phyloP scores from a whole-genome alignment of 768 basidiomycete genomes.

The Fomitopsis pulvina region DNA sequence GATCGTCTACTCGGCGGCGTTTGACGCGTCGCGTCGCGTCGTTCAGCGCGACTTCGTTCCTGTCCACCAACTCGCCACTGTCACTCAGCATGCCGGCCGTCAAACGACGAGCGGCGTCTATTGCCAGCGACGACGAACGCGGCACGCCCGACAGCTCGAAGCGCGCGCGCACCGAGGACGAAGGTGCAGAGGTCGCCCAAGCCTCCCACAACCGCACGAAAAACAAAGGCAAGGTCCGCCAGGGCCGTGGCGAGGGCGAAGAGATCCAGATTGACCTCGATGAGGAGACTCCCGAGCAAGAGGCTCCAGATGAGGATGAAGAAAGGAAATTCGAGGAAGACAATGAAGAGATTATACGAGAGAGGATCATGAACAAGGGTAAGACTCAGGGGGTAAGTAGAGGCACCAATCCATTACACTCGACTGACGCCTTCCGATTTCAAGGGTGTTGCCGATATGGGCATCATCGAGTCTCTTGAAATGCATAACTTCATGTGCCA shows the following conservation, averaged over 20 bases:
- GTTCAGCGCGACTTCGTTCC: neutral
- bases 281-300: conserved; percentile 22
- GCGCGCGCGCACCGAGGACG: conserved; percentile 37
- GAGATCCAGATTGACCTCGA: conserved; percentile 29
- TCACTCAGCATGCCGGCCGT: conserved; percentile 32
- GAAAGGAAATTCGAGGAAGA: conserved; percentile 62
- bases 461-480: conserved; percentile 81
- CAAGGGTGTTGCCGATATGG: conserved; percentile 77
- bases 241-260: conserved; percentile 23
- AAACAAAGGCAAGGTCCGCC: conserved; percentile 24
- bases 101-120: conserved; percentile 40
- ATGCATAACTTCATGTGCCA: conserved; percentile 98
- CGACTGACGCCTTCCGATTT: too few relatives aligned
- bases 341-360: conserved; percentile 49
- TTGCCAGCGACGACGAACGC: conserved; percentile 37
- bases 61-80: conserved; percentile 1
- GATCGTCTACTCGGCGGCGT: neutral
- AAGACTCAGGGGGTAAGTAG: conserved; percentile 41
- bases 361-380: conserved; percentile 39
- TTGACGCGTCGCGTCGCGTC: conserved; percentile 19
- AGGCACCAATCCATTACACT: conserved; percentile 1
- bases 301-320: conserved; percentile 38
- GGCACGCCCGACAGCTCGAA: conserved; percentile 26
- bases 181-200: conserved; percentile 7
- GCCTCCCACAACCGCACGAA: conserved; percentile 11